Conservation (phyloP, 768 basidiomycete genomes). For the Serendipita sp. region DNA sequence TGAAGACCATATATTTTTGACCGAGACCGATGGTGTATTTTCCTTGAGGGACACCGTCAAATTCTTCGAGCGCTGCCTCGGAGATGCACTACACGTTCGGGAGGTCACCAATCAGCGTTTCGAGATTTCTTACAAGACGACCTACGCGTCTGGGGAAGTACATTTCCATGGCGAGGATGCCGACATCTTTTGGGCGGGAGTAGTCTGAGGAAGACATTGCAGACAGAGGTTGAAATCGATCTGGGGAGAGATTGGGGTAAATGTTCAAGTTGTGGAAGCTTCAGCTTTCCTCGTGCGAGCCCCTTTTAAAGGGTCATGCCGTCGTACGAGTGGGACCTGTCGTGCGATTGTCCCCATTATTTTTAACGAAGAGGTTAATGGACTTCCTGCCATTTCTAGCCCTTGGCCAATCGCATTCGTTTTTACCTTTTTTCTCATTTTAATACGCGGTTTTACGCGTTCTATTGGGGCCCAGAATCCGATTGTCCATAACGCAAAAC, state of each 20-base stretch:
- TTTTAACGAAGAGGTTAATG: not conserved
- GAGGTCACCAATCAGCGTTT: not conserved
- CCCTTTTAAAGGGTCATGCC: not conserved
- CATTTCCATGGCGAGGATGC: conserved; percentile 82
- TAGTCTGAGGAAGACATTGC: not conserved
- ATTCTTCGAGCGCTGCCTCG: conserved; percentile 84
- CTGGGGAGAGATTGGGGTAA: not conserved
- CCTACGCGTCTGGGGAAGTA: conserved; percentile 86
- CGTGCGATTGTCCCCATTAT: not conserved
- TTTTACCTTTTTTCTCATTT: not conserved
- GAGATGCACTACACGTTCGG: conserved; percentile 61
- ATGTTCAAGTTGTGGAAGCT: not conserved
- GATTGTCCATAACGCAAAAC: not conserved
- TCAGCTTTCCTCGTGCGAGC: not conserved
- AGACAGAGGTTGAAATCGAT: not conserved
- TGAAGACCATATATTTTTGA: conserved; percentile 96
- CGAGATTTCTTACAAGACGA: conserved; percentile 9
- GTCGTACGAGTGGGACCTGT: not conserved
- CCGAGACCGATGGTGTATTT: conserved; percentile 99
- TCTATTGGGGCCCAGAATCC: not conserved
- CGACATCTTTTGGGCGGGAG: conserved; percentile 75
- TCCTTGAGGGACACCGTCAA: conserved; percentile 84
- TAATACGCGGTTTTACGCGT: not conserved
- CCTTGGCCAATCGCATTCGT: not conserved
- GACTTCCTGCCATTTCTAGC: not conserved